Evolutionary conservation across 1,139 yeast species (phyloP), one percentile per base, ranked within the genome.

Genomic region (Geotrichum carabidarum): DNA sequence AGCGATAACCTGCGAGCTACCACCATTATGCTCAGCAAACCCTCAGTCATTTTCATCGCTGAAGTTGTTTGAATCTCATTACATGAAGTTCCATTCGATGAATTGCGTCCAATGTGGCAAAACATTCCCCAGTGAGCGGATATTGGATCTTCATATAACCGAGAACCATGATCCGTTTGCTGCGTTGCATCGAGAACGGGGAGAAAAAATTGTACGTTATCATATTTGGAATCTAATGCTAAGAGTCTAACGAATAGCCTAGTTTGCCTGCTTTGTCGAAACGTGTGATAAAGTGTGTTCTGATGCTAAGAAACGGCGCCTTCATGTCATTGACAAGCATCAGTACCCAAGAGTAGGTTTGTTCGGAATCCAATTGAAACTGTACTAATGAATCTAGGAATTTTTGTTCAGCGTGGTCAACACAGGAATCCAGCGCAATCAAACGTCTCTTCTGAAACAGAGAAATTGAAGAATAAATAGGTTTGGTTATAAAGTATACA

Each of bases 101-200:
- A 63, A 65, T 1, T 82, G 86, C 59, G 56, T 61, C 0, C 70
- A 68, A 47, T 82, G 86, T 60, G 62, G 64, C 8, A 68, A 65
- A 44, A 66, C 65, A 51, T 78, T 81, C 57, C 82, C 83, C 0
- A 69, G 71, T 11, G 69, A 73, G 27, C 63, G 58, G 34, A 62
- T 76, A 12, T 64, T 82, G 27, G 69, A 73, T 3, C 59, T 81
- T n/a, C 87, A 82, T 60, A 71, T 80, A 4, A 74, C 76, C 27
- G 86, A 82, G 58, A 70, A 71, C 53, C 86, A 82, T 62, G 78
- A 80, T 61, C 79, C 83, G 1, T 74, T 81, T 52, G 66, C 71
- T 9, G 62, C 61, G 31, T 69, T 76, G 1, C 62, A 65, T 42
- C 64, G 65, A 53, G 78, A 77, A 43, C 62, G 67, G 15, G 82